phyloP scores from a whole-genome alignment of 2,329 filamentous ascomycete species.

The Aspergillus nomiae region DNA sequence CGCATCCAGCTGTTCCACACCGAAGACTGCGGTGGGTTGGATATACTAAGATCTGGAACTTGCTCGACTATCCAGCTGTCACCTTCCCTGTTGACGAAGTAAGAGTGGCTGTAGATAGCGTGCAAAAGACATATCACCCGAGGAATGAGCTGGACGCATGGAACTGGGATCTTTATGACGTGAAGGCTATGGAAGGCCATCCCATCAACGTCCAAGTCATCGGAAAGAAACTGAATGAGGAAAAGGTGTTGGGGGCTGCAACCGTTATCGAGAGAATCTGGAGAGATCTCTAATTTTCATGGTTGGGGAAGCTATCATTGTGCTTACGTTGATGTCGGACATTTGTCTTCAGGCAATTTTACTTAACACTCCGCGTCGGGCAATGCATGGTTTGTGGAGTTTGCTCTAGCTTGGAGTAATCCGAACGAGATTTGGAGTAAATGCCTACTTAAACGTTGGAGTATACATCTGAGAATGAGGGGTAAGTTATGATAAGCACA shows the following conservation, averaged over 20 bases:
- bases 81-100: slow-evolving; percentile 58
- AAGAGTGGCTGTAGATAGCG: slow-evolving; percentile 42
- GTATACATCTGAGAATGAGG: background rate
- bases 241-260: slow-evolving; percentile 54
- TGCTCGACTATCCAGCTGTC: slow-evolving; percentile 63
- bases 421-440: background rate
- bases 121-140: slow-evolving; percentile 43
- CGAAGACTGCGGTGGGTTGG: slow-evolving; percentile 52
- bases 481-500: background rate
- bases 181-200: slow-evolving; percentile 44
- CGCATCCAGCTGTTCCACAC: slow-evolving; percentile 57
- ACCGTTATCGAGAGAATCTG: slow-evolving; percentile 30
- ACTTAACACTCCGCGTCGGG: background rate
- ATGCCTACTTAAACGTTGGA: background rate
- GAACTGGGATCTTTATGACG: slow-evolving; percentile 54
- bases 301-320: slow-evolving; percentile 56
- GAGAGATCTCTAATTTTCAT: slow-evolving; percentile 35
- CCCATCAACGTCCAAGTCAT: slow-evolving; percentile 59
- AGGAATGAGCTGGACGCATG: slow-evolving; percentile 55
- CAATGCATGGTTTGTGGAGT: background rate
- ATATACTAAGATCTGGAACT: slow-evolving; percentile 65
- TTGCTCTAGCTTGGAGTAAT: background rate
- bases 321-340: background rate
- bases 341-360: background rate
- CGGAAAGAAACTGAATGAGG: slow-evolving; percentile 56